Percentiles rank a stretch among this genome's conserved stretches.
Conservation (phyloP, 2,329 filamentous ascomycete species). For the Xylaria sp. region DNA sequence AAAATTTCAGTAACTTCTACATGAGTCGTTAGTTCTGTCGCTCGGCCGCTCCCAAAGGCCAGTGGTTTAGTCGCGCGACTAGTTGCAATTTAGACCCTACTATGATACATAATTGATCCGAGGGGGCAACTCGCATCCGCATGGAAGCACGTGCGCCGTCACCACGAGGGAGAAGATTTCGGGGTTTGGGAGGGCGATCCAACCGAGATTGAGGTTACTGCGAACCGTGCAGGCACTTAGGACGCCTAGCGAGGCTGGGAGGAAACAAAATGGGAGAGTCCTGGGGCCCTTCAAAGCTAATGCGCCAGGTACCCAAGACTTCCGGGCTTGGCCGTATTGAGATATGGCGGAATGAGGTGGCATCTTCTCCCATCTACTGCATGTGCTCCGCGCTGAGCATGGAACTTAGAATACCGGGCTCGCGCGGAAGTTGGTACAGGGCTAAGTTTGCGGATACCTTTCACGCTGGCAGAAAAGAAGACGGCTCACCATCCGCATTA, state of each 20-base stretch:
- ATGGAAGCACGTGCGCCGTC: constrained; percentile 13
- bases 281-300: too few relatives aligned
- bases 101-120: neutral
- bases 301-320: too few relatives aligned
- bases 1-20: neutral
- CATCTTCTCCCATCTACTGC: constrained; percentile 44
- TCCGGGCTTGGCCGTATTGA: constrained; percentile 47
- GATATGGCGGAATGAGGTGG: constrained; percentile 58
- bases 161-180: neutral
- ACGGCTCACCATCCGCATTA: neutral
- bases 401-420: neutral
- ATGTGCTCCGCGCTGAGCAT: constrained; percentile 40
- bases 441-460: too few relatives aligned
- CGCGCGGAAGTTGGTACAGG: neutral
- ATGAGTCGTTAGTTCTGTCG: constrained; percentile 4
- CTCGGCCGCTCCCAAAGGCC: neutral
- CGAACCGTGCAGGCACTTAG: neutral
- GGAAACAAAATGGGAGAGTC: constrained; percentile 15
- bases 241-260: neutral
- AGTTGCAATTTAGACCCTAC: neutral
- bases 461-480: too few relatives aligned
- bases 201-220: neutral
- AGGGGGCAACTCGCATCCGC: neutral
- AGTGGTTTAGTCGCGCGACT: neutral
- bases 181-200: neutral